Evolutionary conservation across 1,284 basidiomycete genomes (phyloP).

Genomic region (Ganoderma sinense): DNA sequence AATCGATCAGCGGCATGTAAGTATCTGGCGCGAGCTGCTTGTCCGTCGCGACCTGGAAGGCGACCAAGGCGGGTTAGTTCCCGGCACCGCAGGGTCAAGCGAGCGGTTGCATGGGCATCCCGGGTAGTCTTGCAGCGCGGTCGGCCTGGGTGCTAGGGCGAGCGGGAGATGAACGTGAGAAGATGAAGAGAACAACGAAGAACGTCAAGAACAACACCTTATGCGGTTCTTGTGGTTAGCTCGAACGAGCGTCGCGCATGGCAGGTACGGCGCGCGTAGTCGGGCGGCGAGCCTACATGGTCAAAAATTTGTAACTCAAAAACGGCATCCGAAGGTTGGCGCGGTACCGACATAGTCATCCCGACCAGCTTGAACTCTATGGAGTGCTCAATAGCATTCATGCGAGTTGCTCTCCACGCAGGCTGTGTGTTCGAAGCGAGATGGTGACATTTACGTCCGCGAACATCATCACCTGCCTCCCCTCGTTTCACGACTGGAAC

Average conservation of each 20-base stretch:
- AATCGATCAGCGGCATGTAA: background rate
- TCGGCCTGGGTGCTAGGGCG: background rate
- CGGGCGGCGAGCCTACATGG: background rate
- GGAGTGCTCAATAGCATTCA: too few species aligned
- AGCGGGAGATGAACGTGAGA: slow-evolving; percentile 27
- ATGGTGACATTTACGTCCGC: background rate
- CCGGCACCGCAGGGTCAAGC: background rate
- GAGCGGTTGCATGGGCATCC: background rate
- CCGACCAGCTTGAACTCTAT: too few species aligned
- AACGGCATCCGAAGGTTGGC: background rate
- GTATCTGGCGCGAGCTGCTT: background rate
- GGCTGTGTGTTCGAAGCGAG: background rate
- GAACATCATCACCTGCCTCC: background rate
- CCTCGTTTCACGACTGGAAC: background rate
- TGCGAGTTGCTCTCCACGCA: background rate
- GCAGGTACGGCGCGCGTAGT: too few species aligned
- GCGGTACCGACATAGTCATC: background rate
- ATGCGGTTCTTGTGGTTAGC: slow-evolving; percentile 16
- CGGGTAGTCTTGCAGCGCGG: background rate
- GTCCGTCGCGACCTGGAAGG: background rate
- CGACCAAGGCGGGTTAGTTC: background rate
- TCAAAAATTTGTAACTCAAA: background rate
- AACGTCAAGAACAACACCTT: slow-evolving; percentile 11
- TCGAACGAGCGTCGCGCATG: background rate
- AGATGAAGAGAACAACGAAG: slow-evolving; percentile 11